phyloP scores from a whole-genome alignment of 495 filamentous ascomycete genomes.

The Rhizodiscina lignyota region DNA sequence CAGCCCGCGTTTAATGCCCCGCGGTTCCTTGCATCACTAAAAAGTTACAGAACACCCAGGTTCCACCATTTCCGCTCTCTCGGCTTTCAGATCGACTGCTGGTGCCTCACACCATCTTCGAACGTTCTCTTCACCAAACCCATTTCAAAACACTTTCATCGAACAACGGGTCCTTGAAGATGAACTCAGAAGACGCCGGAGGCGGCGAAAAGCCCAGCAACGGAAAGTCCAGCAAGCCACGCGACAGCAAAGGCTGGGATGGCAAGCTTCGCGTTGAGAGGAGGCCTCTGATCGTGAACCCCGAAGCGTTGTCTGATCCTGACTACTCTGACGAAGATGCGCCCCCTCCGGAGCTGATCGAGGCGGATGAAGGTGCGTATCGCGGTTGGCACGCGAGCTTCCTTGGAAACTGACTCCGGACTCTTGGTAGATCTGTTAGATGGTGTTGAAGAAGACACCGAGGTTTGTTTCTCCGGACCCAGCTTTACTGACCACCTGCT shows the following conservation, averaged over 20 bases:
- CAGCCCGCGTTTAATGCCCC: too few species aligned
- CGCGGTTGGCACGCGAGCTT: not conserved
- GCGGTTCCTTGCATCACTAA: too few species aligned
- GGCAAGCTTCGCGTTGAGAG: constrained; percentile 70
- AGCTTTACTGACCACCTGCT: not conserved
- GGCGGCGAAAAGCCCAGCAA: too few species aligned
- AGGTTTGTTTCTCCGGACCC: constrained; percentile 24
- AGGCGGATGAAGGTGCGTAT: constrained; percentile 61
- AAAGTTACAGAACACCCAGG: too few species aligned
- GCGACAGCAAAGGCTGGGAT: constrained; percentile 83
- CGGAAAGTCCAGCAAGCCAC: too few species aligned
- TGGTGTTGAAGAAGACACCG: constrained; percentile 40
- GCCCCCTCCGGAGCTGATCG: constrained; percentile 54
- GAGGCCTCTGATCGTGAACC: constrained; percentile 47
- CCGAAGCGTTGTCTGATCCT: constrained; percentile 62
- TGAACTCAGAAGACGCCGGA: too few species aligned
- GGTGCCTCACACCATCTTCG: too few species aligned
- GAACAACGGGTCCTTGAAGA: too few species aligned
- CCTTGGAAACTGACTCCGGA: not conserved
- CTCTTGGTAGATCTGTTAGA: constrained; percentile 42
- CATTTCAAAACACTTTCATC: too few species aligned
- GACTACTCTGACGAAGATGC: constrained; percentile 79
- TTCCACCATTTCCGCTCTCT: too few species aligned
- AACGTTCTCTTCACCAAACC: too few species aligned
- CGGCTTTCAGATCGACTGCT: too few species aligned